Evolutionary conservation across 805 yeast species (phyloP).

Genomic region (Kurtzmaniella fragi): DNA sequence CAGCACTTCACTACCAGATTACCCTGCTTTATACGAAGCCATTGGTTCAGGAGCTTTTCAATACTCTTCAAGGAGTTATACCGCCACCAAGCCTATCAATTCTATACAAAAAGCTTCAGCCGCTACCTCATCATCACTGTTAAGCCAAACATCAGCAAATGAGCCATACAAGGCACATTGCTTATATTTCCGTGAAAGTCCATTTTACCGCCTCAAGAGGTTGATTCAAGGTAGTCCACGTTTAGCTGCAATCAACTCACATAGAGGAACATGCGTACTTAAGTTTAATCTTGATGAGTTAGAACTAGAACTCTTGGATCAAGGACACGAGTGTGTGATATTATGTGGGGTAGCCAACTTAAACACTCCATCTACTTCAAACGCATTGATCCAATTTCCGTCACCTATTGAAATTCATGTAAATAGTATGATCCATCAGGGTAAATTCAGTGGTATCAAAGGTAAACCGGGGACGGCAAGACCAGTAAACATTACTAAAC

Average conservation of each 20-base stretch:
- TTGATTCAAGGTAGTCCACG: constrained; percentile 47
- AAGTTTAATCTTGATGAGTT: constrained; percentile 38
- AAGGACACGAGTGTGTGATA: constrained; percentile 37
- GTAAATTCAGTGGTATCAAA: constrained; percentile 59
- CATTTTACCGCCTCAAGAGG: constrained; percentile 49
- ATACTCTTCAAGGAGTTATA: constrained; percentile 8
- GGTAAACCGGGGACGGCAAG: constrained; percentile 71
- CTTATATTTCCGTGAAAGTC: constrained; percentile 47
- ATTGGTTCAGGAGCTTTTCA: constrained; percentile 22
- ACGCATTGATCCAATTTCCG: constrained; percentile 59
- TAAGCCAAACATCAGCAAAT: not conserved
- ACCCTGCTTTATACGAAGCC: constrained; percentile 20
- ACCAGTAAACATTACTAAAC: constrained; percentile 73
- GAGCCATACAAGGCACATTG: constrained; percentile 28
- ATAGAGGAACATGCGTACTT: constrained; percentile 30
- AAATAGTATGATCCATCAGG: constrained; percentile 47
- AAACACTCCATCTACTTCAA: constrained; percentile 15
- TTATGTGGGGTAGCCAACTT: constrained; percentile 44
- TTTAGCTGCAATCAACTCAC: constrained; percentile 40
- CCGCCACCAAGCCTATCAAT: constrained; percentile 9
- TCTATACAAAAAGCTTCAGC: constrained; percentile 6
- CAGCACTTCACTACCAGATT: constrained; percentile 35
- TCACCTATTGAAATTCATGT: constrained; percentile 61
- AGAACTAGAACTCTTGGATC: constrained; percentile 35
- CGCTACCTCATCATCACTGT: not conserved